Evolutionary conservation across 768 basidiomycete genomes (phyloP).

Genomic region (Tricholoma saponaceum): DNA sequence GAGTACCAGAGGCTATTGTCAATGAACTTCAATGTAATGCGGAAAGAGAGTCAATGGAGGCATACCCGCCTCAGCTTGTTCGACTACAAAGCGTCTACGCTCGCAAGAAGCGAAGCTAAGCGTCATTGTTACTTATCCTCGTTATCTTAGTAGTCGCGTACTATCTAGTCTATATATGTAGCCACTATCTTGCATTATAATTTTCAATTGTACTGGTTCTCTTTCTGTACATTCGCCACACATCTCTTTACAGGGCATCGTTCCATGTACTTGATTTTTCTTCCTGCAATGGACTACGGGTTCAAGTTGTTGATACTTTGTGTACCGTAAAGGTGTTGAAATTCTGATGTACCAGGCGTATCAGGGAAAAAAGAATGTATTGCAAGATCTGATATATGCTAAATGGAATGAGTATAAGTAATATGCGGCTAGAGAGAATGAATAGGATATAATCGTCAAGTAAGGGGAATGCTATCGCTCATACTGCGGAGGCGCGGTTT

Average conservation of each 20-base stretch:
- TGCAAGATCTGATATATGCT: background rate
- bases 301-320: too few relatives aligned
- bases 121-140: background rate
- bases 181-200: background rate
- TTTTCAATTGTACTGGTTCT: too few relatives aligned
- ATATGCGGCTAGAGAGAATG: background rate
- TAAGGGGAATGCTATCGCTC: slow-evolving; percentile 8
- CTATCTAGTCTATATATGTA: background rate
- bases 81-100: slow-evolving; percentile 61
- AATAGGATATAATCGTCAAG: background rate
- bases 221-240: too few relatives aligned
- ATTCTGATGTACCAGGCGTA: too few relatives aligned
- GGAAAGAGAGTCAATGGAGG: slow-evolving; percentile 46
- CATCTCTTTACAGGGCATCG: too few relatives aligned
- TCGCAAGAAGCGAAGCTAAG: slow-evolving; percentile 33
- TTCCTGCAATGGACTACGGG: too few relatives aligned
- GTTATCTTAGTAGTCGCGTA: background rate
- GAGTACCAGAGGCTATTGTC: slow-evolving; percentile 49
- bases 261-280: too few relatives aligned
- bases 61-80: slow-evolving; percentile 44
- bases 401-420: background rate
- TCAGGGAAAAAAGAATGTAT: background rate
- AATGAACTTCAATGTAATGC: slow-evolving; percentile 51
- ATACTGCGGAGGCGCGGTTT: slow-evolving; percentile 14
- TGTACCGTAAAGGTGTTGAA: too few relatives aligned